Evolutionary conservation across 139 green algal genomes (phyloP).

Genomic region (Chlamydomonas sphaeroides): DNA sequence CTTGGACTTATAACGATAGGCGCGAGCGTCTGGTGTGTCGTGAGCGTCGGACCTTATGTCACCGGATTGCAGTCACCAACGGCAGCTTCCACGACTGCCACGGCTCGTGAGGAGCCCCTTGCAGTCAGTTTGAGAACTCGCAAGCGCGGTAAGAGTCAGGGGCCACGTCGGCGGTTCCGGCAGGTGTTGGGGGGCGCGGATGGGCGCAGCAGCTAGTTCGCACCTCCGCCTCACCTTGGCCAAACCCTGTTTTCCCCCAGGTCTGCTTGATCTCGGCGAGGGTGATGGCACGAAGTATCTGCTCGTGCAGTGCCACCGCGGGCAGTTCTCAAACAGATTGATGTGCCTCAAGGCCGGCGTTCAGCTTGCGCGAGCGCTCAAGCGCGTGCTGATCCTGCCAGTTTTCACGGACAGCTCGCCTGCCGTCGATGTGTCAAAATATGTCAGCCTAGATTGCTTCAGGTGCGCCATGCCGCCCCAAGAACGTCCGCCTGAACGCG

Average conservation of each 20-base stretch:
- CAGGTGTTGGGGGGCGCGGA: too few relatives aligned
- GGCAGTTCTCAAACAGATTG: conserved; percentile 28
- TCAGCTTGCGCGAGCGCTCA: background rate
- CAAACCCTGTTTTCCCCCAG: too few relatives aligned
- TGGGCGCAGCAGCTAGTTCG: too few relatives aligned
- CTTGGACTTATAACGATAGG: background rate
- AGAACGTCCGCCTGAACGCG: too few relatives aligned
- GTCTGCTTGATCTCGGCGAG: background rate
- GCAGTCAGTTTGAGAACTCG: background rate
- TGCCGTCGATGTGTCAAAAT: conserved; percentile 25
- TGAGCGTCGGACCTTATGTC: background rate
- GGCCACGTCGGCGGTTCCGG: too few relatives aligned
- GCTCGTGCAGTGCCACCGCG: conserved; percentile 31
- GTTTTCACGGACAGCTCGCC: conserved; percentile 22
- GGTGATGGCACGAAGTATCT: conserved; percentile 9
- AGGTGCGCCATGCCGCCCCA: conserved; percentile 19
- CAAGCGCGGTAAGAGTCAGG: background rate
- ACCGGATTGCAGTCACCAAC: too few relatives aligned
- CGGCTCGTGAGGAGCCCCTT: too few relatives aligned
- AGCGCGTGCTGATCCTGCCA: conserved; percentile 22
- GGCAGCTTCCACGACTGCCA: too few relatives aligned
- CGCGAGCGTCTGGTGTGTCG: background rate
- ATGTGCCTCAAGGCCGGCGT: background rate
- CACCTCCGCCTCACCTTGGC: too few relatives aligned
- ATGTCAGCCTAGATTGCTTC: conserved; percentile 28